Evolutionary conservation across 1,284 basidiomycete species (phyloP).

Genomic region (Apiotrichum montevideense): DNA sequence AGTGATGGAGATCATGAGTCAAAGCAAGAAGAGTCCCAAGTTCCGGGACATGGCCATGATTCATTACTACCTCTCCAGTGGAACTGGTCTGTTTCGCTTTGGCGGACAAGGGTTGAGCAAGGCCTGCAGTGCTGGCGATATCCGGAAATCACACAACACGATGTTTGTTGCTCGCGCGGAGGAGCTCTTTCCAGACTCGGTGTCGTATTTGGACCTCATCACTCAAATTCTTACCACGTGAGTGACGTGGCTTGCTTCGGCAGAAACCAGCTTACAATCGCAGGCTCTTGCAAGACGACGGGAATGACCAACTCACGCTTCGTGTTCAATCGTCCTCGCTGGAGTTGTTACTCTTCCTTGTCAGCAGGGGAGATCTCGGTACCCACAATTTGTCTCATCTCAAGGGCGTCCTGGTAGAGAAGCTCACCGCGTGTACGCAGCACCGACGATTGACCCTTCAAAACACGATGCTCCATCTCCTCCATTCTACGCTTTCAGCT

Average conservation of each 20-base stretch:
- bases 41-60: conserved; percentile 11
- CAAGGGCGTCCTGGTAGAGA: conserved; percentile 65
- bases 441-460: conserved; percentile 68
- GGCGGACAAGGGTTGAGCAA: conserved; percentile 65
- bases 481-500: conserved; percentile 70
- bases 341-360: conserved; percentile 74
- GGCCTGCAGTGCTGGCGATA: conserved; percentile 23
- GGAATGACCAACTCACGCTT: conserved; percentile 48
- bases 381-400: conserved; percentile 56
- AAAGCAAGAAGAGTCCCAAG: conserved; percentile 1
- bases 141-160: conserved; percentile 19
- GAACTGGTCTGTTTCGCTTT: conserved; percentile 72
- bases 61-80: conserved; percentile 51
- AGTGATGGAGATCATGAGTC: conserved; percentile 5
- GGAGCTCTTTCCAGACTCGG: conserved; percentile 5
- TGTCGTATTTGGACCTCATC: conserved; percentile 17
- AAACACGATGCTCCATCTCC: conserved; percentile 83
- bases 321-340: conserved; percentile 66
- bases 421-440: conserved; percentile 69
- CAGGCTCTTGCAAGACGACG: conserved; percentile 11
- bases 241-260: neutral
- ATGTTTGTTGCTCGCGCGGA: conserved; percentile 7
- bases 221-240: conserved; percentile 9
- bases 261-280: neutral
- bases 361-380: conserved; percentile 71